Base-by-base conservation (phyloP, 352 stramenopile species). In the Globisporangium emineosum region DNA sequence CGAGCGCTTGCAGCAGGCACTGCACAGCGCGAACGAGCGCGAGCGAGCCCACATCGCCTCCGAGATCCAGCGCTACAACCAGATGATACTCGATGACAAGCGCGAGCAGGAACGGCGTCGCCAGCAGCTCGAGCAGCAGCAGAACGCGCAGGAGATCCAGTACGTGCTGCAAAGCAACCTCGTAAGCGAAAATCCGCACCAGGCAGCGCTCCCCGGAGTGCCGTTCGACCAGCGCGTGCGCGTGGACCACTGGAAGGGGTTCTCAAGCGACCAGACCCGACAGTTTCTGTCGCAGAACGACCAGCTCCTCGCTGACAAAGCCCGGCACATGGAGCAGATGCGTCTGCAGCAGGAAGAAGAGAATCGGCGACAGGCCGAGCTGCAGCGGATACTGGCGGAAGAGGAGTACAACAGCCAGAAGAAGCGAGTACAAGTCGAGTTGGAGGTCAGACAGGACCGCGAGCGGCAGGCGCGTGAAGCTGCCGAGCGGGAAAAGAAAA, bases 181-280 rank as follows among this genome's bases (percentile, higher is more conserved):
- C 19, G 70, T 93, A 40, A 93, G 81, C 60, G 83, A 93, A 62
- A 90, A 90, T 57, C 77, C 80, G 6, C 58, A 77, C 43, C 78
- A 91, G 55, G 80, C 81, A 0, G 68, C 76, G 15, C 60, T 83
- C 5, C 74, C 75, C 7, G 72, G 66, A 17, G 66, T 73, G 15
- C 49, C 75, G 1, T 54, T 83, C 8, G 73, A 82, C 15, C 78
- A 83, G 19, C 80, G 84, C 7, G 82, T 93, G 25, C 81, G 84
- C 35, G 80, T 93, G 7, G 84, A 93, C 68, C 82, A 90, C 62
- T 93, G 82, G 82, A 93, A 93, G 60, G 84, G 84, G 0, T 77
- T 91, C 27, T 91, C 81, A 1, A 66, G 42, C n/a, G 66, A 80
- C n/a, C 76, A 91, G 65, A 89, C 79, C 0, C 77, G 72, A 47